Percentiles rank a stretch among this genome's conserved stretches.
Conservation (phyloP, 106 monocot species). For the Platanthera zijinensis region DNA sequence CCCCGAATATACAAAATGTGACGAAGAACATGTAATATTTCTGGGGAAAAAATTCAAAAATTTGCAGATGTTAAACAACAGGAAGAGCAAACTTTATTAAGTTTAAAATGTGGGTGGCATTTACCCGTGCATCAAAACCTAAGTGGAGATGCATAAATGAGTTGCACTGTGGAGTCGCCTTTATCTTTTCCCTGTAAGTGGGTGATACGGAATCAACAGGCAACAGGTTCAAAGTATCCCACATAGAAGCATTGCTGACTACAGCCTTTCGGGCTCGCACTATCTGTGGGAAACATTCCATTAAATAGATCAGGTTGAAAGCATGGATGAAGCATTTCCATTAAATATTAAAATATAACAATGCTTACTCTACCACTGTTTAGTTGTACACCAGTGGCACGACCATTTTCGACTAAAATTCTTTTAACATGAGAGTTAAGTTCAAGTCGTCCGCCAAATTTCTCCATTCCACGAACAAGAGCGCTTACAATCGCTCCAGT, state of each 20-base stretch:
- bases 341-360: not conserved
- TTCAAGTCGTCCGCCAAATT: constrained; percentile 82
- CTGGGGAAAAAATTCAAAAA: not conserved
- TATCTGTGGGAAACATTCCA: constrained; percentile 35
- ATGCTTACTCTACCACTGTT: constrained; percentile 67
- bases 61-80: not conserved
- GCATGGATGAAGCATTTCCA: not conserved
- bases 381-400: constrained; percentile 74
- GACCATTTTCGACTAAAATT: constrained; percentile 80
- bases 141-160: constrained; percentile 99
- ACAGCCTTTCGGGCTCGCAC: constrained; percentile 83
- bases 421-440: constrained; percentile 67
- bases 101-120: not conserved
- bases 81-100: not conserved
- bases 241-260: constrained; percentile 98
- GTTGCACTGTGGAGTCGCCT: constrained; percentile 76
- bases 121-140: constrained; percentile 79
- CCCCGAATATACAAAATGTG: not conserved
- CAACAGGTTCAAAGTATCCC: constrained; percentile 78
- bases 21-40: not conserved
- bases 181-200: constrained; percentile 50
- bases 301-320: not conserved
- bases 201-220: constrained; percentile 43
- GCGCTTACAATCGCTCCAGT: constrained; percentile 67
- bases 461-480: constrained; percentile 70